Evolutionary conservation across 108 stramenopile genomes (phyloP).

Genomic region (Discostella pseudostelligera): DNA sequence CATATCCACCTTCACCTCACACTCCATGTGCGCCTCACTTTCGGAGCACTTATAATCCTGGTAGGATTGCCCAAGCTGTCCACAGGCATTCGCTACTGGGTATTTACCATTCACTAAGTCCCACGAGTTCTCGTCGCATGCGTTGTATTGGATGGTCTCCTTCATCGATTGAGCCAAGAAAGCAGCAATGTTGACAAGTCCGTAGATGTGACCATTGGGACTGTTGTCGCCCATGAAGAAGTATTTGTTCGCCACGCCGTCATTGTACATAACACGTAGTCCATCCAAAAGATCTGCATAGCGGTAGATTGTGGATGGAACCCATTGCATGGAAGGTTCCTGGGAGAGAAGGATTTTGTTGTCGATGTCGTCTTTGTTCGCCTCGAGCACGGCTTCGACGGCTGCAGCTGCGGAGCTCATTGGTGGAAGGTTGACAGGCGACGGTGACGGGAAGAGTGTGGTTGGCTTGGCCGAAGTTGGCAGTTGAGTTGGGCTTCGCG

Average conservation of each 20-base stretch:
- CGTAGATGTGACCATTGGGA: slow-evolving; percentile 30
- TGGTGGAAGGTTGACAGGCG: slow-evolving; percentile 11
- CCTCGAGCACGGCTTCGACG: slow-evolving; percentile 38
- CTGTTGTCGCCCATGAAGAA: slow-evolving; percentile 42
- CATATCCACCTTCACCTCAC: slow-evolving; percentile 1
- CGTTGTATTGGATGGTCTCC: slow-evolving; percentile 60
- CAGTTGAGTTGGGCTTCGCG: neutral
- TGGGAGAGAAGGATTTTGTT: slow-evolving; percentile 39
- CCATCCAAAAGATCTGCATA: slow-evolving; percentile 30
- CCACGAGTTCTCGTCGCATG: slow-evolving; percentile 47
- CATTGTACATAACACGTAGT: slow-evolving; percentile 36
- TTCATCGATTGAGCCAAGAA: slow-evolving; percentile 59
- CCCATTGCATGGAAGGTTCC: slow-evolving; percentile 33
- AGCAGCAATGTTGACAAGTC: slow-evolving; percentile 48
- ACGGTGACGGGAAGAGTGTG: slow-evolving; percentile 17
- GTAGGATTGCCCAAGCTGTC: slow-evolving; percentile 37
- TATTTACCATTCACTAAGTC: slow-evolving; percentile 7
- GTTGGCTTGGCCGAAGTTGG: neutral
- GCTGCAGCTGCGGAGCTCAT: slow-evolving; percentile 15
- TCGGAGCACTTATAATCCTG: slow-evolving; percentile 28
- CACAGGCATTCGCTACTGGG: slow-evolving; percentile 26
- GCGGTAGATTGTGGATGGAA: slow-evolving; percentile 39
- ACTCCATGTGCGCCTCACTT: slow-evolving; percentile 29
- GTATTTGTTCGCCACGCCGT: slow-evolving; percentile 36
- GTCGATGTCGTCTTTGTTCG: slow-evolving; percentile 27